These are phyloP conservation scores for Kazachstania taianensis DNA, from an alignment of 805 yeast genomes.

Conservation along the genomic window DNA sequence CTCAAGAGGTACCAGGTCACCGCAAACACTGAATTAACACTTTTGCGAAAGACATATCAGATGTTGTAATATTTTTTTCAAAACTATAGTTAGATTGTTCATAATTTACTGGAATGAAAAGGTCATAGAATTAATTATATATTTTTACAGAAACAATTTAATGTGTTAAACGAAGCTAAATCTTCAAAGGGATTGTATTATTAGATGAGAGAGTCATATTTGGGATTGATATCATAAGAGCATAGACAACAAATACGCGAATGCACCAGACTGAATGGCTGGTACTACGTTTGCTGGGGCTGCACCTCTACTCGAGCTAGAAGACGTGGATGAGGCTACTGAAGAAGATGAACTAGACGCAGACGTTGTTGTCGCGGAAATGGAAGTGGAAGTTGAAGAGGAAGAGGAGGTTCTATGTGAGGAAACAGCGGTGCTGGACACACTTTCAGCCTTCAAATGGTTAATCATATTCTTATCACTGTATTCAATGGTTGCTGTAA, in stretches of 20 bases:
- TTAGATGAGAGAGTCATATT: too few species aligned
- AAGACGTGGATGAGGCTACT: slow-evolving; percentile 6
- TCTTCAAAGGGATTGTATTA: too few species aligned
- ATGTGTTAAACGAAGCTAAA: too few species aligned
- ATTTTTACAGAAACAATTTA: not conserved
- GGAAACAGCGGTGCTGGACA: slow-evolving; percentile 13
- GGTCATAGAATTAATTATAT: not conserved
- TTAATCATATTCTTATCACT: slow-evolving; percentile 31
- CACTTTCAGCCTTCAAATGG: slow-evolving; percentile 17
- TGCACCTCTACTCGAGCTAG: slow-evolving; percentile 22
- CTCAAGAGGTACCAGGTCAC: slow-evolving; percentile 45
- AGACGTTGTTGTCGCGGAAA: slow-evolving; percentile 10
- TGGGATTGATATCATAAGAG: slow-evolving; percentile 28
- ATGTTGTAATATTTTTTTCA: too few species aligned
- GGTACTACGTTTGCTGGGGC: slow-evolving; percentile 9
- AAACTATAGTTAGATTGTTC: too few species aligned
- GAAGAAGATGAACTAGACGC: slow-evolving; percentile 8
- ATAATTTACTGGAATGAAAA: too few species aligned
- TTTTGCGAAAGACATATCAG: too few species aligned
- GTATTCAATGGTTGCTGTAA: slow-evolving; percentile 33
- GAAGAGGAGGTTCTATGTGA: slow-evolving; percentile 14
- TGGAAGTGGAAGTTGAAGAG: slow-evolving; percentile 13
- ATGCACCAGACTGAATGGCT: slow-evolving; percentile 12
- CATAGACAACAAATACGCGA: slow-evolving; percentile 32
- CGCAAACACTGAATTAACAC: slow-evolving; percentile 29